A percentile compares a stretch with the other conserved stretches of the same genome.
Evolutionary conservation across 495 filamentous ascomycete genomes (phyloP).

Genomic region (Talaromyces wortmannii): DNA sequence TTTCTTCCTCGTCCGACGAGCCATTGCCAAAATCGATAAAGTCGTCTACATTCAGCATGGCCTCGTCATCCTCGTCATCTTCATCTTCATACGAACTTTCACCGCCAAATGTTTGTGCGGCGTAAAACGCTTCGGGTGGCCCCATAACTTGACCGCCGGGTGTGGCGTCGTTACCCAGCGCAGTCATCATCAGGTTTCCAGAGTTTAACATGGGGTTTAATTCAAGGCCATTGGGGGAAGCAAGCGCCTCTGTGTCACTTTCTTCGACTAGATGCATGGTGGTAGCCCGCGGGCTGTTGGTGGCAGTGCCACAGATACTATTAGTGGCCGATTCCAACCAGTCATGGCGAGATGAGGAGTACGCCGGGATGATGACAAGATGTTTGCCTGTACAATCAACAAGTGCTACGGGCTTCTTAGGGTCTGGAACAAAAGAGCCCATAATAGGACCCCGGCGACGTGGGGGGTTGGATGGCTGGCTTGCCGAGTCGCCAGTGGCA

Average conservation of each 20-base stretch:
- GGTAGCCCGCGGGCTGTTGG: slow-evolving; percentile 45
- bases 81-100: slow-evolving; percentile 48
- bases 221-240: slow-evolving; percentile 37
- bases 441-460: slow-evolving; percentile 49
- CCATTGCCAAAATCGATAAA: slow-evolving; percentile 63
- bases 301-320: slow-evolving; percentile 43
- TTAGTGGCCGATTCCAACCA: slow-evolving; percentile 41
- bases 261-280: slow-evolving; percentile 44
- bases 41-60: slow-evolving; percentile 58
- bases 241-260: slow-evolving; percentile 43
- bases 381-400: slow-evolving; percentile 63
- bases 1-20: slow-evolving; percentile 46
- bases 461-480: slow-evolving; percentile 38
- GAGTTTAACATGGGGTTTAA: slow-evolving; percentile 58
- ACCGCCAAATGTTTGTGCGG: slow-evolving; percentile 52
- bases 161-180: slow-evolving; percentile 48
- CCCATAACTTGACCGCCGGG: slow-evolving; percentile 62
- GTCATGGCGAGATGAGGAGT: slow-evolving; percentile 40
- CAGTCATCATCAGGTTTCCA: slow-evolving; percentile 73
- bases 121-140: slow-evolving; percentile 72
- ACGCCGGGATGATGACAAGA: slow-evolving; percentile 59
- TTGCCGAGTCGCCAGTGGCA: slow-evolving; percentile 37
- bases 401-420: slow-evolving; percentile 66
- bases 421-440: slow-evolving; percentile 47
- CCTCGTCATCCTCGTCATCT: slow-evolving; percentile 58